A percentile compares a stretch with the other conserved stretches of the same genome.
These are phyloP conservation scores for Coemansia sp. DNA, from an alignment of 192 early-diverging fungal genomes.

Conservation along the genomic window DNA sequence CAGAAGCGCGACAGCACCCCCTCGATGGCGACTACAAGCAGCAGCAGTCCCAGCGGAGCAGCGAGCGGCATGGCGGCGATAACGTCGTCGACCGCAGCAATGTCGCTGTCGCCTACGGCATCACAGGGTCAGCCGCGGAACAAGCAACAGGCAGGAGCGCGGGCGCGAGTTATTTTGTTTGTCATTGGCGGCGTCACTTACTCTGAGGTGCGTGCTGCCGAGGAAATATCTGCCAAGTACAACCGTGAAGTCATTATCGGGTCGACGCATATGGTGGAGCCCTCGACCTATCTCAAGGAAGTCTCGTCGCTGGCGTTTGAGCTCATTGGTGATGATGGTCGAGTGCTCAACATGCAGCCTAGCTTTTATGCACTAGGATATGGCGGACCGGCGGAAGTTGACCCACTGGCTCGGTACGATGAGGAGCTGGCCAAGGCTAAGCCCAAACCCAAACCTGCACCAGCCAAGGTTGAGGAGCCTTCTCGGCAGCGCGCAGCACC, in stretches of 20 bases:
- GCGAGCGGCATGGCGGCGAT: constrained; percentile 6
- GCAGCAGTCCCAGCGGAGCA: constrained; percentile 13
- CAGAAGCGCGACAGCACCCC: constrained; percentile 57
- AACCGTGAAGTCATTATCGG: constrained; percentile 55
- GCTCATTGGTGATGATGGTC: constrained; percentile 34
- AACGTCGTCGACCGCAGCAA: constrained; percentile 9
- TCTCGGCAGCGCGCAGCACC: not conserved
- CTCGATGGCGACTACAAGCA: constrained; percentile 10
- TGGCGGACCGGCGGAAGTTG: constrained; percentile 42
- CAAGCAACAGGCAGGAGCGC: constrained; percentile 15
- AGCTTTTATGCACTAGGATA: constrained; percentile 45
- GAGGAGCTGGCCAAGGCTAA: constrained; percentile 28
- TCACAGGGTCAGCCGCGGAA: not conserved
- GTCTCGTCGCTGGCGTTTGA: constrained; percentile 52
- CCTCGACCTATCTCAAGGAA: constrained; percentile 49
- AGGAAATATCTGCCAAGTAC: constrained; percentile 46
- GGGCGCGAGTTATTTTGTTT: constrained; percentile 50
- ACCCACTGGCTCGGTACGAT: constrained; percentile 44
- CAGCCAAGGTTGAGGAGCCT: constrained; percentile 7
- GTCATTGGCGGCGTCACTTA: constrained; percentile 54
- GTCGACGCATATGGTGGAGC: constrained; percentile 50
- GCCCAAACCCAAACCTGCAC: constrained; percentile 21
- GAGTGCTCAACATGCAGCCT: constrained; percentile 39
- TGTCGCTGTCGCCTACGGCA: constrained; percentile 15
- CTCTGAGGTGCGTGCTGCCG: constrained; percentile 55